Base-by-base conservation (phyloP, 2,329 filamentous ascomycete species). In the Cercospora sp. region DNA sequence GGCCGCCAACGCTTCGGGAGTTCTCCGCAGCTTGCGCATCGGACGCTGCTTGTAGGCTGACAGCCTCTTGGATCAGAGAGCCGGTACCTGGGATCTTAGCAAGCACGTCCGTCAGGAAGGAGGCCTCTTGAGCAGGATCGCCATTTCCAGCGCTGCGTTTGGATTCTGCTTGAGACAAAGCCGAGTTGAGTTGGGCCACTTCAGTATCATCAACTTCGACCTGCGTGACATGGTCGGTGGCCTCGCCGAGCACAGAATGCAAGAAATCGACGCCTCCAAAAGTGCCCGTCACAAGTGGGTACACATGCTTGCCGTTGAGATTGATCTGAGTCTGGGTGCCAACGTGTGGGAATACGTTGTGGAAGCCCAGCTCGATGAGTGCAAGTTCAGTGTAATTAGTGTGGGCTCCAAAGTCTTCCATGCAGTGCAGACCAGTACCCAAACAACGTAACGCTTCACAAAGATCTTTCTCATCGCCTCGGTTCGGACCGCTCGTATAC, bases 61-160 rank as follows among this genome's bases (percentile, higher is more conserved):
- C 74, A 2, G 84, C 84, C 76, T 86, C 82, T 58, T 82, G 76
- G 10, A 82, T 79, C 1, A 86, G 78, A 26, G 77, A 77, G 21
- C 81, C 77, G 40, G 83, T 84, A 5, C 78, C 87, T 63, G 94
- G 94, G 3, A 98, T 85, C 76, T 94, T 90, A 57, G 86, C 85
- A 24, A 97, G 81, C 3, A 95, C 85, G 30, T 89, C 88, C 61
- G 91, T 90, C 70, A 98, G 76, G n/a, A 73, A 76, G 16, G 76
- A 75, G 6, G 78, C 78, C 51, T 76, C 76, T 12, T 77, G 69
- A 9, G 74, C 73, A 5, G 77, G 69, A n/a, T 76, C 76, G 28
- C 77, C 78, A 61, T 74, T 75, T 7, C 74, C 75, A 32, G 72
- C 68, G 24, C 74, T 71, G 24, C 72, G 74, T 5, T 78, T 75